These are phyloP conservation scores for Epichloe baconii DNA, from an alignment of 2,329 filamentous ascomycete species.

Conservation along the genomic window DNA sequence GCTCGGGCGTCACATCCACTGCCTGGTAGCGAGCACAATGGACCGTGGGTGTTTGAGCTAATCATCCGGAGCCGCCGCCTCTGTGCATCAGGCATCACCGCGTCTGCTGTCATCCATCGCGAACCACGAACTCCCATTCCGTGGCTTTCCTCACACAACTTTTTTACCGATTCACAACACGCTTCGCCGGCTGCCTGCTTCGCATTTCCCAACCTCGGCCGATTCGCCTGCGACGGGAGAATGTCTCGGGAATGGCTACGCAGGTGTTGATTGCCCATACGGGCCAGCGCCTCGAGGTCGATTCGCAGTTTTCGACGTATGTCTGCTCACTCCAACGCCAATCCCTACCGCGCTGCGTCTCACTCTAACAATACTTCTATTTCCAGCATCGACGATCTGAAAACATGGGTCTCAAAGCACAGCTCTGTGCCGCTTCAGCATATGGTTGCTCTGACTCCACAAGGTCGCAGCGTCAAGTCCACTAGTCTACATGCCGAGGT, in stretches of 20 bases:
- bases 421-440: constrained; percentile 61
- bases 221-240: constrained; percentile 20
- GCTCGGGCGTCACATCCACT: not conserved
- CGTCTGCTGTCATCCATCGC: not conserved
- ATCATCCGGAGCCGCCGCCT: not conserved
- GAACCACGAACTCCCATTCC: not conserved
- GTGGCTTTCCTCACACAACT: not conserved
- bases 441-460: constrained; percentile 76
- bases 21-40: not conserved
- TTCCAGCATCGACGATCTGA: constrained; percentile 67
- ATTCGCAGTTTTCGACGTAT: constrained; percentile 63
- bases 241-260: constrained; percentile 65
- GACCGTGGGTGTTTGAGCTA: not conserved
- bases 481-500: constrained; percentile 74
- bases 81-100: not conserved
- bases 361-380: not conserved
- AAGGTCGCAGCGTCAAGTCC: constrained; percentile 72
- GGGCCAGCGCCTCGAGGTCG: constrained; percentile 71
- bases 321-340: constrained; percentile 12
- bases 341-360: not conserved
- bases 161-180: not conserved
- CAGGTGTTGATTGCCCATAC: constrained; percentile 87
- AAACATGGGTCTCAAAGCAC: constrained; percentile 63
- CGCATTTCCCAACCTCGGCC: constrained; percentile 1
- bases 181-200: not conserved